phyloP scores from a whole-genome alignment of 805 yeast species.

The Hanseniaspora valbyensis region DNA sequence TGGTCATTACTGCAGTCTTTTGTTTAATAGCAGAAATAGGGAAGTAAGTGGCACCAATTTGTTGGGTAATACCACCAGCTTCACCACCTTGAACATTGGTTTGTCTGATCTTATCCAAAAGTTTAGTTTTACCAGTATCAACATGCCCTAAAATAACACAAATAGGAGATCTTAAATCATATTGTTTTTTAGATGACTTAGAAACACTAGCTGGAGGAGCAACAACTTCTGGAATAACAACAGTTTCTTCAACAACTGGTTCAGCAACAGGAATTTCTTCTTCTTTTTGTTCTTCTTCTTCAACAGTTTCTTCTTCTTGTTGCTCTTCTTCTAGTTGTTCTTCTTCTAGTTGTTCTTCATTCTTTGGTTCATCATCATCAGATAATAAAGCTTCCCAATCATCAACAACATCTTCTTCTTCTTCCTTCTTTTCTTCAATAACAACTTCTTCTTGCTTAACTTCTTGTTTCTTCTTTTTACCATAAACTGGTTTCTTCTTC shows the following conservation, averaged over 20 bases:
- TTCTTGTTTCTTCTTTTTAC: slow-evolving; percentile 53
- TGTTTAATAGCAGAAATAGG: slow-evolving; percentile 87
- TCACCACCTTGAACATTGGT: slow-evolving; percentile 99
- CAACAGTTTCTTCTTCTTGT: slow-evolving; percentile 22
- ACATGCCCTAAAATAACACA: slow-evolving; percentile 99
- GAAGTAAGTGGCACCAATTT: slow-evolving; percentile 99
- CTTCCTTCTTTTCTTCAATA: slow-evolving; percentile 27
- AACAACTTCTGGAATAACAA: slow-evolving; percentile 27
- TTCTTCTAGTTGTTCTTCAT: no score
- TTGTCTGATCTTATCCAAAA: slow-evolving; percentile 93
- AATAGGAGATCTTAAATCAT: slow-evolving; percentile 89
- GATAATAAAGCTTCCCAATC: slow-evolving; percentile 76
- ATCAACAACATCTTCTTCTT: slow-evolving; percentile 55
- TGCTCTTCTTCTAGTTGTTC: neutral
- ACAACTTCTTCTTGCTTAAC: slow-evolving; percentile 26
- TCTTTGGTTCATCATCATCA: slow-evolving; percentile 48
- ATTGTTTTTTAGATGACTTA: slow-evolving; percentile 30
- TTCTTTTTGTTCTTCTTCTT: no score
- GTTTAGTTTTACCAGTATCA: slow-evolving; percentile 98
- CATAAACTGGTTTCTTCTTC: slow-evolving; percentile 47
- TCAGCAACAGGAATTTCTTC: slow-evolving; percentile 24
- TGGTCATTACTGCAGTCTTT: slow-evolving; percentile 85
- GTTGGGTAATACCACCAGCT: slow-evolving; percentile 99
- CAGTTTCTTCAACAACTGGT: slow-evolving; percentile 20
- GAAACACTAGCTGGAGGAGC: slow-evolving; percentile 26